phyloP scores from a whole-genome alignment of 1,284 basidiomycete species.

The Trametes versicolor region DNA sequence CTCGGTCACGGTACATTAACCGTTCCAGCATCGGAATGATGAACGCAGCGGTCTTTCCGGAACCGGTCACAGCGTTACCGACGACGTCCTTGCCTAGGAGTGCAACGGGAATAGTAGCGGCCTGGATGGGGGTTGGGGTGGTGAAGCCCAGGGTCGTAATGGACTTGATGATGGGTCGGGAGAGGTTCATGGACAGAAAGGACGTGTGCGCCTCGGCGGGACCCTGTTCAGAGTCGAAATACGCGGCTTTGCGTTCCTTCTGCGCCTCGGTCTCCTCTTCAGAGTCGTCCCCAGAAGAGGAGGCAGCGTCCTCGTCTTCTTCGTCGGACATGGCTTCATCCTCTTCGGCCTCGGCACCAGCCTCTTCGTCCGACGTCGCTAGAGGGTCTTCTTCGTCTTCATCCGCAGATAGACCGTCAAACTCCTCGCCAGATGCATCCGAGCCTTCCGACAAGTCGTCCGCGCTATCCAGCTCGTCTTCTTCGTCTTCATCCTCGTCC shows the following conservation, averaged over 20 bases:
- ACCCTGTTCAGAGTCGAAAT: slow-evolving; percentile 75
- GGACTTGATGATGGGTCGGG: slow-evolving; percentile 89
- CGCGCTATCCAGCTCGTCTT: slow-evolving; percentile 45
- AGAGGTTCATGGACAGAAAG: slow-evolving; percentile 89
- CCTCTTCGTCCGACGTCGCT: slow-evolving; percentile 56
- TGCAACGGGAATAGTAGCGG: slow-evolving; percentile 91
- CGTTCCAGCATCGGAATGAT: slow-evolving; percentile 94
- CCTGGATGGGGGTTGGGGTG: slow-evolving; percentile 95
- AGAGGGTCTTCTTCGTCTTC: slow-evolving; percentile 58
- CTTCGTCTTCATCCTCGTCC: slow-evolving; percentile 48
- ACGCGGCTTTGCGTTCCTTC: slow-evolving; percentile 85
- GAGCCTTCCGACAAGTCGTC: slow-evolving; percentile 53
- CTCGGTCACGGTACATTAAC: slow-evolving; percentile 88
- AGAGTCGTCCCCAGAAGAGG: slow-evolving; percentile 58
- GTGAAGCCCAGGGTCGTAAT: slow-evolving; percentile 84
- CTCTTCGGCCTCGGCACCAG: slow-evolving; percentile 51
- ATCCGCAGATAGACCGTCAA: slow-evolving; percentile 42
- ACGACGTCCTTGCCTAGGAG: slow-evolving; percentile 96
- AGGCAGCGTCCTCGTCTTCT: slow-evolving; percentile 45
- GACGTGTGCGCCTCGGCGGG: slow-evolving; percentile 64
- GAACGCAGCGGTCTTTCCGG: slow-evolving; percentile 97
- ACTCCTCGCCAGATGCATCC: slow-evolving; percentile 53
- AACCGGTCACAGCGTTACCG: slow-evolving; percentile 94
- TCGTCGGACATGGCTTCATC: slow-evolving; percentile 51
- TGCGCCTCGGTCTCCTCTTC: slow-evolving; percentile 78